These are phyloP conservation scores for Magnusiomyces fungicola DNA, from an alignment of 1,139 yeast genomes.

Conservation along the genomic window DNA sequence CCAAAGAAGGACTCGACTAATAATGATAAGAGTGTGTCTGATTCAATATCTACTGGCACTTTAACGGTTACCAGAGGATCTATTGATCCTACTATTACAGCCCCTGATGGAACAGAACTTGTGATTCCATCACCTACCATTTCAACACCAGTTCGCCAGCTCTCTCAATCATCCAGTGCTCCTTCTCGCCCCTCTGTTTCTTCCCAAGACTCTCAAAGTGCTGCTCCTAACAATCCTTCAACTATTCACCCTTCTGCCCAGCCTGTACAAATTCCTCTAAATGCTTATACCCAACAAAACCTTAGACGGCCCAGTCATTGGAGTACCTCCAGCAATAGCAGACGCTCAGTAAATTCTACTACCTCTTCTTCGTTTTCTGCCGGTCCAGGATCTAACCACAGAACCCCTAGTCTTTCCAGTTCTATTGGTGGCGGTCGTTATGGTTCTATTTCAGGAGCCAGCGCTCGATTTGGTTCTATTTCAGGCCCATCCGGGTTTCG, in stretches of 20 bases:
- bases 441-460: too few species aligned
- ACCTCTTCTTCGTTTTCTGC: neutral
- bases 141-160: neutral
- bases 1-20: too few species aligned
- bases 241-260: neutral
- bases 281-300: neutral
- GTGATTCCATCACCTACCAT: neutral
- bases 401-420: too few species aligned
- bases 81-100: neutral
- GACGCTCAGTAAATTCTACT: neutral
- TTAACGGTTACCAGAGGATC: neutral
- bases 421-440: too few species aligned
- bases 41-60: too few species aligned
- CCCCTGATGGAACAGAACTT: neutral
- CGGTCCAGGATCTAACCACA: too few species aligned
- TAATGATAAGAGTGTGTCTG: too few species aligned
- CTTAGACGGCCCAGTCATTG: neutral
- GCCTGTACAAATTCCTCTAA: neutral
- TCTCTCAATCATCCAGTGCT: too few species aligned
- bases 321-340: neutral
- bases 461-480: too few species aligned
- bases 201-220: too few species aligned
- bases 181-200: too few species aligned
- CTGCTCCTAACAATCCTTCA: neutral
- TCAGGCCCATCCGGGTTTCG: too few species aligned